These are phyloP conservation scores for Fusarium protoensiforme DNA, from an alignment of 2,329 filamentous ascomycete species.

Conservation along the genomic window DNA sequence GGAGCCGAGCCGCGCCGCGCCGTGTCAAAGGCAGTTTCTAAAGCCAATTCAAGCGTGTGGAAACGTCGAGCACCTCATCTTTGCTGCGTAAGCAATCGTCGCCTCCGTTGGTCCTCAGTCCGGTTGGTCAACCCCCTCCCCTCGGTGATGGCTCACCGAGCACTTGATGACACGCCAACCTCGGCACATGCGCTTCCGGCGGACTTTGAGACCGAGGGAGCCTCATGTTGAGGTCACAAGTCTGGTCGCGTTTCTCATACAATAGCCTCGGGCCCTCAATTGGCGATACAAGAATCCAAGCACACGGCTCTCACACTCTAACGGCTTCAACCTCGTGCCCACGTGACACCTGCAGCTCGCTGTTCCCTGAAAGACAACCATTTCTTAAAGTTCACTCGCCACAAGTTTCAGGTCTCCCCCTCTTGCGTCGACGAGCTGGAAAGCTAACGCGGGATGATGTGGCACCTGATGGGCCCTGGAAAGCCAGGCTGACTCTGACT, in stretches of 20 bases:
- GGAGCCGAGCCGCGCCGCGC: neutral
- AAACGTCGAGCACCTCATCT: neutral
- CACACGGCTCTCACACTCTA: neutral
- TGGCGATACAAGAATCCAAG: neutral
- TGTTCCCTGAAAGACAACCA: neutral
- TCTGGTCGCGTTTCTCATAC: neutral
- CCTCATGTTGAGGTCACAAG: neutral
- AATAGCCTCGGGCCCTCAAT: neutral
- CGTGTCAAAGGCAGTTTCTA: neutral
- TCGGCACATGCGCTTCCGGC: neutral
- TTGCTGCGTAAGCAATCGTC: neutral
- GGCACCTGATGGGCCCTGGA: constrained; percentile 10
- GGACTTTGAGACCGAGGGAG: neutral
- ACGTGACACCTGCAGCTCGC: neutral
- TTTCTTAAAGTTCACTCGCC: neutral
- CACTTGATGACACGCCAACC: neutral
- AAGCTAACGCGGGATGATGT: constrained; percentile 25
- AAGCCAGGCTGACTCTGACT: constrained; percentile 22
- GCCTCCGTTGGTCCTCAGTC: neutral
- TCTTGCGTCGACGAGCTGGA: neutral
- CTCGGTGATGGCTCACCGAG: neutral
- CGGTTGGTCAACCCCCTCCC: neutral
- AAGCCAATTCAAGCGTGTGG: neutral
- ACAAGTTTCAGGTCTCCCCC: neutral
- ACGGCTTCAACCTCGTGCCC: neutral